A percentile compares a stretch with the other conserved stretches of the same genome.
Conservation (phyloP, 2,329 filamentous ascomycete genomes). For the Tolypocladium pustulatum region DNA sequence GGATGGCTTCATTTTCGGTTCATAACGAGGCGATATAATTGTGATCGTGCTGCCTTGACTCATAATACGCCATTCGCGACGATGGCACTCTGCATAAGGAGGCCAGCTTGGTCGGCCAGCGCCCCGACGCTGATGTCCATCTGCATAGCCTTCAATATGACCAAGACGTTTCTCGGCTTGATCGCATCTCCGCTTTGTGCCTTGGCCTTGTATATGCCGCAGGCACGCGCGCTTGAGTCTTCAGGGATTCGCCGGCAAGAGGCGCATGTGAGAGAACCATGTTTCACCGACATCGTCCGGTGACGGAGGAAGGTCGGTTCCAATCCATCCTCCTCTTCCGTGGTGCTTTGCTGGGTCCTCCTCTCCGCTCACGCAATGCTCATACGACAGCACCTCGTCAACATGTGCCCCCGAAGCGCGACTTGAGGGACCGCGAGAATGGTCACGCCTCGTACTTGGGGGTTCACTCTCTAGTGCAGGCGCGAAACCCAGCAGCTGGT, state of each 20-base stretch:
- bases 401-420: too few species aligned
- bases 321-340: too few species aligned
- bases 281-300: not conserved
- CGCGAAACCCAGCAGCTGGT: too few species aligned
- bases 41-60: conserved; percentile 3
- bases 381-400: too few species aligned
- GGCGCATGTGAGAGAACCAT: not conserved
- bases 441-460: too few species aligned
- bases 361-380: too few species aligned
- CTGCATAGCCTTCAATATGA: conserved; percentile 47
- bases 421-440: too few species aligned
- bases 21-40: not conserved
- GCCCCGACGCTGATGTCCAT: conserved; percentile 32
- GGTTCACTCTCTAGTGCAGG: too few species aligned
- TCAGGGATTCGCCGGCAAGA: conserved; percentile 16
- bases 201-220: conserved; percentile 45
- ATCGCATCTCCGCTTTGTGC: conserved; percentile 29
- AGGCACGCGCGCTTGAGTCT: conserved; percentile 9
- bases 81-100: not conserved
- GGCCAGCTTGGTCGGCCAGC: not conserved
- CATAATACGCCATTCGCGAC: conserved; percentile 2
- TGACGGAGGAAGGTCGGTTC: conserved; percentile 1
- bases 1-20: not conserved
- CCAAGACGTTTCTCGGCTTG: conserved; percentile 28
- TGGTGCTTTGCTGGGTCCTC: too few species aligned